Base-by-base conservation (phyloP, 768 basidiomycete genomes). In the Leucosporidium scottii region DNA sequence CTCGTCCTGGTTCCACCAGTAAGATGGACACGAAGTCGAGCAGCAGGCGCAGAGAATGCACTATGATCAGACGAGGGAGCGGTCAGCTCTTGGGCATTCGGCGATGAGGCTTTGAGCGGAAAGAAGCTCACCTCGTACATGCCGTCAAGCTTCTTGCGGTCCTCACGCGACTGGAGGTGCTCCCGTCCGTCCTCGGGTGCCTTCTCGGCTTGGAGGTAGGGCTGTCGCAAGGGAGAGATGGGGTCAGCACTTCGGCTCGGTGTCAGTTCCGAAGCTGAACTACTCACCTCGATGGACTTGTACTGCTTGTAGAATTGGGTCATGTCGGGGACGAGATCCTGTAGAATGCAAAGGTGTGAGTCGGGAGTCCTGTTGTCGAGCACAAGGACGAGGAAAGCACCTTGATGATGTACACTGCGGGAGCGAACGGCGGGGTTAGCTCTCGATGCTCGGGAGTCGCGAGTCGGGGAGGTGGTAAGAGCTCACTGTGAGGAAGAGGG, bases 1-100 rank as follows among this genome's bases (percentile, higher is more conserved):
- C 79, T 92, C 89, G 77, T 97, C 93, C 80, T 93, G 91, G 81
- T 97, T 98, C 94, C 94, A 98, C 94, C 94, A 97, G 80, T 98
- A 96, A 36, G 87, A 89, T 6, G 94, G 94, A 84, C 94, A 99
- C 54, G 89, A 90, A 0, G 94, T 98, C 53, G 93, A 93, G 82
- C 94, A 99, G 81, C 96, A 97, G 3, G 94, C 91, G 76, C 91
- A 93, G 65, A 93, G 85, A 56, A 75, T 76, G 68, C 71, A 71
- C 72, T 44, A 15, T 10, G 15, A 15, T 17, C 27, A 31, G 15
- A 8, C n/a, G 28, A 47, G 17, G 20, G 31, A 47, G 30, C 18
- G 34, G 50, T 23, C 28, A 28, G 30, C 23, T n/a, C 21, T n/a
- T n/a, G n/a, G n/a, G n/a, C n/a, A n/a, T n/a, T n/a, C n/a, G n/a